These are phyloP conservation scores for Cryphonectria radicalis DNA, from an alignment of 2,329 filamentous ascomycete species.

Conservation along the genomic window DNA sequence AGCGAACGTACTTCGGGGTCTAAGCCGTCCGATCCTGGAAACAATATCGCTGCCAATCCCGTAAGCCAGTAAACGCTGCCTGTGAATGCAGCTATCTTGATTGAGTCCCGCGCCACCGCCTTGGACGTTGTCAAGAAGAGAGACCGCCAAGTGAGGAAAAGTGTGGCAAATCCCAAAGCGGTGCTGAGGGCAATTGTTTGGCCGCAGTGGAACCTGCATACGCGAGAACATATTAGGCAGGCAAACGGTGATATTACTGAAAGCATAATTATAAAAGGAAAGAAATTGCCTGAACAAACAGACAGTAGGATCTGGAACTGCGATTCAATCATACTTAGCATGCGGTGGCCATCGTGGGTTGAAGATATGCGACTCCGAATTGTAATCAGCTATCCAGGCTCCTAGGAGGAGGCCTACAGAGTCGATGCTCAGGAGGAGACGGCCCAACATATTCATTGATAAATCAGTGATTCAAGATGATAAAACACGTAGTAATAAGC, in stretches of 20 bases:
- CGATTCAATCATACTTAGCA: slow-evolving; percentile 42
- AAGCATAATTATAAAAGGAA: too few relatives aligned
- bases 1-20: slow-evolving; percentile 41
- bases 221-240: too few relatives aligned
- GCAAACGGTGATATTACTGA: too few relatives aligned
- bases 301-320: too few relatives aligned
- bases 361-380: slow-evolving; percentile 45
- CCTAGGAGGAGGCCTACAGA: too few relatives aligned
- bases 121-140: slow-evolving; percentile 31
- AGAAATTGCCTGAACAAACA: too few relatives aligned
- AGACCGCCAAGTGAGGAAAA: slow-evolving; percentile 46
- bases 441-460: too few relatives aligned
- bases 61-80: slow-evolving; percentile 49
- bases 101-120: slow-evolving; percentile 37
- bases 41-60: slow-evolving; percentile 43
- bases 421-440: too few relatives aligned
- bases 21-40: slow-evolving; percentile 45
- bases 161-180: slow-evolving; percentile 43
- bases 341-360: slow-evolving; percentile 51
- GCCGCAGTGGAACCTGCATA: too few relatives aligned
- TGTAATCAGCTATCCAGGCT: slow-evolving; percentile 31
- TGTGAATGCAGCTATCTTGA: slow-evolving; percentile 41
- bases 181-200: slow-evolving; percentile 37
- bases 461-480: too few relatives aligned
- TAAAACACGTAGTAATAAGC: too few relatives aligned